A percentile compares a stretch with the other conserved stretches of the same genome.
Evolutionary conservation across 1,284 basidiomycete genomes (phyloP).

Genomic region (Athelia sp.): DNA sequence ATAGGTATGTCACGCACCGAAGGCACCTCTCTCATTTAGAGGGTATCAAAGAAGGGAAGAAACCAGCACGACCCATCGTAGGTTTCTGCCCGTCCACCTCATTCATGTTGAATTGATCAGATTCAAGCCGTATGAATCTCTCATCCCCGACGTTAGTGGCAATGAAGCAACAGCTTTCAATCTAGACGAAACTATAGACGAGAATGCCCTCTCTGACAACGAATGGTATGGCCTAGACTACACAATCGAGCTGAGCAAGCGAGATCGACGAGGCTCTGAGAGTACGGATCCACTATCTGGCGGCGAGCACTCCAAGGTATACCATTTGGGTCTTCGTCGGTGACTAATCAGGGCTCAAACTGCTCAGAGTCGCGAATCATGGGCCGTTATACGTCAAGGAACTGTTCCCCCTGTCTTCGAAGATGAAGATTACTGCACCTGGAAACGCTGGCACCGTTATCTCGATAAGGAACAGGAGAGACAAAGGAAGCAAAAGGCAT

Average conservation of each 20-base stretch:
- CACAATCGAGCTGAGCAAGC: slow-evolving; percentile 35
- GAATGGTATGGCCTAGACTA: slow-evolving; percentile 43
- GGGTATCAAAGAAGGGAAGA: slow-evolving; percentile 1
- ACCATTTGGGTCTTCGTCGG: slow-evolving; percentile 1
- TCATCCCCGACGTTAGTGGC: slow-evolving; percentile 18
- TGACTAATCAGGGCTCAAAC: slow-evolving; percentile 1
- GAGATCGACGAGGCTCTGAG: slow-evolving; percentile 30
- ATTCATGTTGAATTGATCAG: background rate
- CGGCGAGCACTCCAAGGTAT: slow-evolving; percentile 39
- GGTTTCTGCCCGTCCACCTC: background rate
- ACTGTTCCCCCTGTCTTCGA: slow-evolving; percentile 30
- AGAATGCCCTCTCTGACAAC: slow-evolving; percentile 19
- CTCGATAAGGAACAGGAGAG: slow-evolving; percentile 31
- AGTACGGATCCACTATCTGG: slow-evolving; percentile 17
- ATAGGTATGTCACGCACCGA: background rate
- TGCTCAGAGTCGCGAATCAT: slow-evolving; percentile 37
- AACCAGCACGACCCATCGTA: background rate
- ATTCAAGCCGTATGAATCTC: slow-evolving; percentile 16
- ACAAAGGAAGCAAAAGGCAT: slow-evolving; percentile 24
- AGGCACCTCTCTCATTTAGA: background rate
- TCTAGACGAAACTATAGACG: slow-evolving; percentile 9
- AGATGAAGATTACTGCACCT: slow-evolving; percentile 32
- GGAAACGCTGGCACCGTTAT: slow-evolving; percentile 33
- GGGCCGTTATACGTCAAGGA: slow-evolving; percentile 35
- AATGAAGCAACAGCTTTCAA: background rate